Base-by-base conservation (phyloP, 495 filamentous ascomycete genomes). In the Emericellopsis terricola region DNA sequence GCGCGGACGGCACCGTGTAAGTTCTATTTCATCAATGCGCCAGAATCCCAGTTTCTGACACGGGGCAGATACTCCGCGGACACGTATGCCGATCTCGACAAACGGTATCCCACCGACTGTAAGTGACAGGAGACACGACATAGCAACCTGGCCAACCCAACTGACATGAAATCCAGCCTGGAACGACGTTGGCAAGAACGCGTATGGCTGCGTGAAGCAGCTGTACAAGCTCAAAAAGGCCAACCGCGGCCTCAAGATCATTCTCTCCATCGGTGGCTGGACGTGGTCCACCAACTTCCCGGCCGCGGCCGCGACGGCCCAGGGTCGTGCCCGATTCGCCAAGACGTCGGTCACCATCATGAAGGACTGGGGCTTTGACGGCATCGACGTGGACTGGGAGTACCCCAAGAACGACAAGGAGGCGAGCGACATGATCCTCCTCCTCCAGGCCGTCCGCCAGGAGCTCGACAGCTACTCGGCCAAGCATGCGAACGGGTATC, bases 221-320 rank as follows among this genome's bases (percentile, higher is more conserved):
- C 62, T 94, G 2, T 81, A 66, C 53, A 58, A 92, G 15, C 68
- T 83, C 19, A 92, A 94, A 64, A 80, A 84, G 57, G 57, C 64
- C 39, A 70, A 92, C 51, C 68, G 84, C 14, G 73, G 82, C 45
- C 51, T 94, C 23, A 92, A 92, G 56, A 65, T 81, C 3, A 57
- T 91, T 9, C 70, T 92, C 2, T 86, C 78, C 17, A 86, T 93
- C 39, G 85, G 85, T 19, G 85, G 85, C 4, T 92, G 84, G 79
- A 85, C 81, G 0, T 91, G 84, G 50, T 82, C 81, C 8, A 56
- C 73, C 38, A 85, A 91, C 45, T 86, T 94, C 42, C 62, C 72
- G 0, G 60, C 64, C 11, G 73, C 78, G 0, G 64, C 75, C 6
- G 68, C 68, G 0, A 74, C 69, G 0, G 60, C 63, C 2, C 53